Conservation (phyloP, 495 filamentous ascomycete species). For the Daldinia bambusicola region DNA sequence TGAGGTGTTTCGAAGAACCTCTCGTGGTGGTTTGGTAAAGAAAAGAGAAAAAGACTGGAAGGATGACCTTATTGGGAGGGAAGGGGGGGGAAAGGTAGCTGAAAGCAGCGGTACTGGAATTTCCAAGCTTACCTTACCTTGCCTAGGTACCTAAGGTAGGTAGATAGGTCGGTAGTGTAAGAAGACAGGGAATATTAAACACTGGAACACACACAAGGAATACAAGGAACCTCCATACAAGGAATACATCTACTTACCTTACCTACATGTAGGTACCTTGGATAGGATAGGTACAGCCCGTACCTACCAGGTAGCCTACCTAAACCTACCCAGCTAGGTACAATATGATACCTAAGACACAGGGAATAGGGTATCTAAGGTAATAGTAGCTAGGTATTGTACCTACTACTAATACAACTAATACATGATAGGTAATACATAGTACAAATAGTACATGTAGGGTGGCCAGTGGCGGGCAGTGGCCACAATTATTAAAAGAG, state of each 20-base stretch:
- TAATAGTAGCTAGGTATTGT: no score
- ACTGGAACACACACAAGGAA: constrained; percentile 1
- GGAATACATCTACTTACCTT: no score
- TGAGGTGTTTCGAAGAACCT: constrained; percentile 59
- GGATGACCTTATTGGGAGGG: constrained; percentile 52
- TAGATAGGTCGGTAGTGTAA: constrained; percentile 30
- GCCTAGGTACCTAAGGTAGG: no score
- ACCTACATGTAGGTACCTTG: no score
- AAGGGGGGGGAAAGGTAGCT: constrained; percentile 43
- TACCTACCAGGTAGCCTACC: no score
- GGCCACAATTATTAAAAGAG: no score
- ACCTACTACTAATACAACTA: no score
- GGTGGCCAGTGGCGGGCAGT: constrained; percentile 28
- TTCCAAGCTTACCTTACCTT: constrained; percentile 29
- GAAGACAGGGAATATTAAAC: not conserved
- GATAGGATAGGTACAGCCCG: no score
- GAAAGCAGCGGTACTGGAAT: constrained; percentile 42
- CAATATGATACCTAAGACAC: no score
- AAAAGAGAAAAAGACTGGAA: constrained; percentile 42
- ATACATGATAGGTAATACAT: no score
- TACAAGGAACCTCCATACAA: not conserved
- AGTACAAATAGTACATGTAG: constrained; percentile 14
- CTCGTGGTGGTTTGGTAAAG: constrained; percentile 39
- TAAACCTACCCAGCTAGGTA: no score
- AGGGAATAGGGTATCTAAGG: no score